phyloP scores from a whole-genome alignment of 2,329 filamentous ascomycete species.

The Mollisia scopiformis region DNA sequence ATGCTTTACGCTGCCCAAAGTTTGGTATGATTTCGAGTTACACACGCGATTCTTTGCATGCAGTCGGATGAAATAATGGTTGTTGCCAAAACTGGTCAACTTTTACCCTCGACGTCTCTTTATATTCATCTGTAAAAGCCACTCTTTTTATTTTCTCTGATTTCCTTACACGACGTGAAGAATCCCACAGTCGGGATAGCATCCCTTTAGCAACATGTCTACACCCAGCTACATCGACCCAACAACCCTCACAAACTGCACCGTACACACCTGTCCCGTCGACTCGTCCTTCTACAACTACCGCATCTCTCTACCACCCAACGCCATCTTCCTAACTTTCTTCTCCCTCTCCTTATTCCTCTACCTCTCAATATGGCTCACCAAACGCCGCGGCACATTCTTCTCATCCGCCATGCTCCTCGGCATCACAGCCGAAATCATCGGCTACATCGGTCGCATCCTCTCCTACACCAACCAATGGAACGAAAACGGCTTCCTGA shows the following conservation, averaged over 20 bases:
- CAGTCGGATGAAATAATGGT: too few species aligned
- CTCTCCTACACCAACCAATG: background rate
- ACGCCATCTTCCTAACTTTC: background rate
- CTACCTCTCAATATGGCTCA: background rate
- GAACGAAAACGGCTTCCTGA: background rate
- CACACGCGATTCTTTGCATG: too few species aligned
- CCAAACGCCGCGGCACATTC: background rate
- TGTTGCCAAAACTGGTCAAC: too few species aligned
- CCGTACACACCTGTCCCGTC: background rate
- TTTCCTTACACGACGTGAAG: too few species aligned
- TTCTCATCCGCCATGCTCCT: background rate
- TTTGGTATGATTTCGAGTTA: too few species aligned
- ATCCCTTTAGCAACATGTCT: too few species aligned
- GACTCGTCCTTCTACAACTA: constrained; percentile 1
- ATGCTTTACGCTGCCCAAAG: too few species aligned
- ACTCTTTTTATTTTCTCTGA: too few species aligned
- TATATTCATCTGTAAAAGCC: too few species aligned
- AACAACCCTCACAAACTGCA: background rate
- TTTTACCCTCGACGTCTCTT: too few species aligned
- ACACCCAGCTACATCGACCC: background rate
- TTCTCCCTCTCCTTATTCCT: background rate
- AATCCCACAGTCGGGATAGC: too few species aligned
- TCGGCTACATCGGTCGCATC: background rate
- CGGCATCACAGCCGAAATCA: background rate
- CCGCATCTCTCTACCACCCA: background rate